Evolutionary conservation across 305 asterid species (phyloP), one percentile per base, ranked within the genome.

Genomic region (Fraxinus dipetala): DNA sequence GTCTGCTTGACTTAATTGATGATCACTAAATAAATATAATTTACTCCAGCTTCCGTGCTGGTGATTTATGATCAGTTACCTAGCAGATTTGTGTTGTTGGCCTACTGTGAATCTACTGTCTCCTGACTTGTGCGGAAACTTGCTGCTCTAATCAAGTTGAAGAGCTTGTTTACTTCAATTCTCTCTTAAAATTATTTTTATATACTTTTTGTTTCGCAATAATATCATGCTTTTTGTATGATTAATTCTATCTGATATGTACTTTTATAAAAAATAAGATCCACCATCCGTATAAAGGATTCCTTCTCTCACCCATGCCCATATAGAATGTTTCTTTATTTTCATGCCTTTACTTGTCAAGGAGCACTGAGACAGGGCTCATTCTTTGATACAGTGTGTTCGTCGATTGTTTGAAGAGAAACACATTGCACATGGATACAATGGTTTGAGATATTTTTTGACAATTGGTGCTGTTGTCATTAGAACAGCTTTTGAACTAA

Each of bases 381-480:
- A 79, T 85, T 79, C 24, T 51, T 40, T 72, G 4, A 32, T 89
- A 86, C 83, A 94, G 98, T 91, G 98, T 85, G 84, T 90, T 54
- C 95, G 95, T 32, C 91, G 97, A 65, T 84, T 92, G 84, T 81
- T 86, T 89, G 97, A 93, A 80, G 97, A 91, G 87, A 87, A 78
- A 79, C 95, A 93, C 82, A 38, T 30, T 31, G 35, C 79, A 75
- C 95, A 93, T 75, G 95, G 87, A 81, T 85, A 78, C 78, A 94
- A 94, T 18, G 93, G 92, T 69, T 78, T 91, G 81, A 93, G 90
- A 84, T 94, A 94, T 86, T 92, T 93, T 87, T 88, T 86, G 81
- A 93, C 96, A 40, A 94, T 92, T 79, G 80, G 93, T 56, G 98
- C 94, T 20, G 93, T 94, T 35, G 87, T 89, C 67, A 84, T 91